Evolutionary conservation across 345 rosid species (phyloP).

Genomic region (Murraya paniculata): DNA sequence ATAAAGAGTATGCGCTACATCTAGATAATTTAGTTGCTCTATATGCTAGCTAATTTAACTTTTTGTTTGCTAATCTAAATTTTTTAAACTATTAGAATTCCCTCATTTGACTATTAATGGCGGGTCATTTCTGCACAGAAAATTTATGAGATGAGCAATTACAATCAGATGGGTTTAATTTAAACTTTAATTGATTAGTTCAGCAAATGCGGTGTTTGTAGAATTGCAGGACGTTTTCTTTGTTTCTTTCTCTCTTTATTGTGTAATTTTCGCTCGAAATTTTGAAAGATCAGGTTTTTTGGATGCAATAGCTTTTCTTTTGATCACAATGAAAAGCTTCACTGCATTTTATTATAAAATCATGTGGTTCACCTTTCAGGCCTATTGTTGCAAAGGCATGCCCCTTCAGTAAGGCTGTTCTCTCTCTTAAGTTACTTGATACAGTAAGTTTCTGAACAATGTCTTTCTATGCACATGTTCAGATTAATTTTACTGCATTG

Average conservation of each 20-base stretch:
- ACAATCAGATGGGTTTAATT: not conserved
- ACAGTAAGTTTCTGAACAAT: not conserved
- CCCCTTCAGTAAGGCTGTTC: not conserved
- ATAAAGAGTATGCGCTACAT: conserved; percentile 18
- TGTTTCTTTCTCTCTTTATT: not conserved
- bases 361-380: conserved; percentile 19
- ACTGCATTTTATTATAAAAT: not conserved
- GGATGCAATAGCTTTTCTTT: not conserved
- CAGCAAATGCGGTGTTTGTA: not conserved
- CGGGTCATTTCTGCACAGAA: not conserved
- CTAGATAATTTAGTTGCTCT: not conserved
- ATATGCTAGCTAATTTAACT: not conserved
- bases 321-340: not conserved
- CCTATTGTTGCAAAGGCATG: conserved; percentile 14
- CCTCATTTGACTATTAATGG: not conserved
- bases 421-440: not conserved
- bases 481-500: not conserved
- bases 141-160: not conserved
- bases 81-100: not conserved
- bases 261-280: not conserved
- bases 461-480: not conserved
- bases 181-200: not conserved
- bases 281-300: not conserved
- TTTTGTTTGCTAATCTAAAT: not conserved
- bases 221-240: not conserved